These are phyloP conservation scores for Asterella californica DNA, from an alignment of 225 moss, liverwort and hornwort genomes.

Conservation along the genomic window DNA sequence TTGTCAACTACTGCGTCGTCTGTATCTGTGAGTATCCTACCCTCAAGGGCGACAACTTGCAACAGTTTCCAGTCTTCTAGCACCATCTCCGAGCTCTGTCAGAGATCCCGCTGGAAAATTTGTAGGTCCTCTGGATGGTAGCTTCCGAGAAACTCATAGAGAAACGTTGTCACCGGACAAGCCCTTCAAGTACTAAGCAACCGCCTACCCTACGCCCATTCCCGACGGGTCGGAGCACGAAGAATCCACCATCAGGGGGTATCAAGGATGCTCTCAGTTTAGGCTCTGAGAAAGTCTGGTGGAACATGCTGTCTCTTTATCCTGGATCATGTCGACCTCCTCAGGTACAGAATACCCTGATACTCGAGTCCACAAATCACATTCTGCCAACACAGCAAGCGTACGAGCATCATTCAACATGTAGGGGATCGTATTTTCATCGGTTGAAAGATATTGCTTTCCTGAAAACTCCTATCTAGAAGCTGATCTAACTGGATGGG, in stretches of 20 bases:
- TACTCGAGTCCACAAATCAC: slow-evolving; percentile 82
- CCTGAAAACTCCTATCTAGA: background rate
- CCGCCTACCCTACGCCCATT: background rate
- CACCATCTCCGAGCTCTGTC: background rate
- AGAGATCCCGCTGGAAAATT: background rate
- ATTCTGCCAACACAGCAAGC: slow-evolving; percentile 49
- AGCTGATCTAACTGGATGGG: background rate
- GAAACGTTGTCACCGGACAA: background rate
- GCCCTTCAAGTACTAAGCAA: background rate
- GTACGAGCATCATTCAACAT: background rate
- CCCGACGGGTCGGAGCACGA: background rate
- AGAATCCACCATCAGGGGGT: background rate
- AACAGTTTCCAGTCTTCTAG: background rate
- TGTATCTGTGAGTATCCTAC: background rate
- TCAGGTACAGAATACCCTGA: slow-evolving; percentile 69
- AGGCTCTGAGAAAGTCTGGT: background rate
- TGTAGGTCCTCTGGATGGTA: background rate
- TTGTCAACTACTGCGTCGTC: background rate
- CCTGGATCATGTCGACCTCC: slow-evolving; percentile 50
- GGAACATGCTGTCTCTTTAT: background rate
- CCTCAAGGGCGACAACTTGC: background rate
- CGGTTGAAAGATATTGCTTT: background rate
- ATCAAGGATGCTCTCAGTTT: background rate
- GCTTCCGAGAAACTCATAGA: background rate
- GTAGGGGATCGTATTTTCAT: background rate